Percentiles rank a stretch among this genome's conserved stretches.
Conservation (phyloP, 2,329 filamentous ascomycete genomes). For the Curvularia sp. region DNA sequence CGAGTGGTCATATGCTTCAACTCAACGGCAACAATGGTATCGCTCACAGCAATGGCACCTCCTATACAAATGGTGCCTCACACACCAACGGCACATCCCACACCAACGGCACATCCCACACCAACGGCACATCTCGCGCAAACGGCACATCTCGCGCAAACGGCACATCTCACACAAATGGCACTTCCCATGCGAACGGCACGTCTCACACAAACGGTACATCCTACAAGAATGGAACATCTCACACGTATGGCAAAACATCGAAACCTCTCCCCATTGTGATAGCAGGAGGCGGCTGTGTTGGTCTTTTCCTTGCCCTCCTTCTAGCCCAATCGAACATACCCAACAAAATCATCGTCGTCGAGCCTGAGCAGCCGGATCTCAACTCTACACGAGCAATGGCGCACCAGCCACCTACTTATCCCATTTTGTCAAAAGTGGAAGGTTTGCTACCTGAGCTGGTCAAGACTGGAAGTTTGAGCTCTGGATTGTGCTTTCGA, state of each 20-base stretch:
- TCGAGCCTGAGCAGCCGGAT: conserved; percentile 38
- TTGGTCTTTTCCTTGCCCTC: conserved; percentile 53
- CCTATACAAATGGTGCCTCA: background rate
- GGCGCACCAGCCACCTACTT: conserved; percentile 53
- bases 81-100: background rate
- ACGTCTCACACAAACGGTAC: background rate
- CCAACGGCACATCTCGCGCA: background rate
- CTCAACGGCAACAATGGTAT: background rate
- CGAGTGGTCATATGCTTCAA: background rate
- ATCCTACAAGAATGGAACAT: background rate
- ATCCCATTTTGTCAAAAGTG: conserved; percentile 49
- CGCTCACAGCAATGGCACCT: background rate
- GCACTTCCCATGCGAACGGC: background rate
- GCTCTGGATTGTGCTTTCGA: conserved; percentile 40
- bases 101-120: background rate
- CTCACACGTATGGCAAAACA: background rate
- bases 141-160: background rate
- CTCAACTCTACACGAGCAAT: conserved; percentile 51
- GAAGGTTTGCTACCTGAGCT: conserved; percentile 50
- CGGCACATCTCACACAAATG: background rate
- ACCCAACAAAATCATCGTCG: conserved; percentile 45
- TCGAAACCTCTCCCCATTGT: conserved; percentile 37
- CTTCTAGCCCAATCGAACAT: conserved; percentile 48
- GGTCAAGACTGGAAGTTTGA: conserved; percentile 34
- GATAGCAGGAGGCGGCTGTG: conserved; percentile 52